Evolutionary conservation across 1,139 yeast species (phyloP).

Genomic region (Yamadazyma taylorii): DNA sequence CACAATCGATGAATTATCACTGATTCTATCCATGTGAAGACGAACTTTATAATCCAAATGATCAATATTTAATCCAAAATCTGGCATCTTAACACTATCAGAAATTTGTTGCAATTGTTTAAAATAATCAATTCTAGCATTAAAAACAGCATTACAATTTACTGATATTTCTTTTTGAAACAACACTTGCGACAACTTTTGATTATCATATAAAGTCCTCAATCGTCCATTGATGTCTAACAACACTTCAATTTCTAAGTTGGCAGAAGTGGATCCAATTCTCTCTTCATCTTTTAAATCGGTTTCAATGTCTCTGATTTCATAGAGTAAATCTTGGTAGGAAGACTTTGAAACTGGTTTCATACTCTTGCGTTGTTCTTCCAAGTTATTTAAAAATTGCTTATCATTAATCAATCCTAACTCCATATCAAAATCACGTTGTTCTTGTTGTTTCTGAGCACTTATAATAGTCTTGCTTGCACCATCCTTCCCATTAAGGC

Average conservation of each 20-base stretch:
- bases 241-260: constrained; percentile 23
- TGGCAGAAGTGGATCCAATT: constrained; percentile 11
- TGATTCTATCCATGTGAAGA: too few relatives aligned
- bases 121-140: constrained; percentile 76
- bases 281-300: constrained; percentile 22
- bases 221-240: constrained; percentile 24
- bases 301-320: constrained; percentile 25
- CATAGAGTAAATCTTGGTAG: constrained; percentile 32
- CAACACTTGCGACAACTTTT: constrained; percentile 36
- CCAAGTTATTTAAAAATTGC: constrained; percentile 30
- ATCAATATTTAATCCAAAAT: constrained; percentile 22
- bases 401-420: constrained; percentile 27
- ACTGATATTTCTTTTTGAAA: constrained; percentile 51
- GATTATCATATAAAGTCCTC: constrained; percentile 38
- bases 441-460: constrained; percentile 26
- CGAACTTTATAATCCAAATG: constrained; percentile 18
- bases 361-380: constrained; percentile 25
- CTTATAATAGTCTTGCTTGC: constrained; percentile 23
- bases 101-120: constrained; percentile 83
- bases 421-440: constrained; percentile 25
- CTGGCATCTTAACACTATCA: constrained; percentile 59
- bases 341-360: constrained; percentile 32
- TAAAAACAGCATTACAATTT: constrained; percentile 64
- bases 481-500: constrained; percentile 27
- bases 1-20: constrained; percentile 1